phyloP scores from a whole-genome alignment of 768 basidiomycete genomes.

The Rhizopogon vulgaris region DNA sequence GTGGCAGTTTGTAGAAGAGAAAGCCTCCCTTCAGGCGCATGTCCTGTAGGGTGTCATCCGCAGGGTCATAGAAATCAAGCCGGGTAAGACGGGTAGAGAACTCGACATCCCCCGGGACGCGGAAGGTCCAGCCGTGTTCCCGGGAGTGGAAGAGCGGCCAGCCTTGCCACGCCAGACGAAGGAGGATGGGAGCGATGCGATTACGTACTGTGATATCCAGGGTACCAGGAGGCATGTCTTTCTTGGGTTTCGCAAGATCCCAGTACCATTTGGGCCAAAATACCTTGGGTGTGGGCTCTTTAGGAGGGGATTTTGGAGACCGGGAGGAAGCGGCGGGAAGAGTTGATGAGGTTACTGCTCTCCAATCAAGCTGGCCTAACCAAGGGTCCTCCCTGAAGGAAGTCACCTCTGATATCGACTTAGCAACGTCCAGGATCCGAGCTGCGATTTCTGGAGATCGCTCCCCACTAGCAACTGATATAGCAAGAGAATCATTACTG shows the following conservation, averaged over 20 bases:
- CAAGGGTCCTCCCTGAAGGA: slow-evolving; percentile 40
- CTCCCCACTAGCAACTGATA: slow-evolving; percentile 39
- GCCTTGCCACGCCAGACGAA: slow-evolving; percentile 82
- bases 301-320: slow-evolving; percentile 24
- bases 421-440: slow-evolving; percentile 37
- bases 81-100: slow-evolving; percentile 41
- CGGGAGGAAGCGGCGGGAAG: slow-evolving; percentile 1
- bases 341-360: slow-evolving; percentile 1
- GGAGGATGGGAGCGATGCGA: slow-evolving; percentile 75
- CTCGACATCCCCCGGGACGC: slow-evolving; percentile 48
- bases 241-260: slow-evolving; percentile 77
- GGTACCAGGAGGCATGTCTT: slow-evolving; percentile 57
- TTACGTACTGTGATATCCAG: slow-evolving; percentile 84
- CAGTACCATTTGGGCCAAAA: slow-evolving; percentile 98
- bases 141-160: slow-evolving; percentile 82
- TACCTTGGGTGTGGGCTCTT: slow-evolving; percentile 39
- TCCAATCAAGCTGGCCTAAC: slow-evolving; percentile 67
- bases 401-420: slow-evolving; percentile 22
- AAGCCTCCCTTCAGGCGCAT: slow-evolving; percentile 42
- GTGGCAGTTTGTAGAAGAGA: slow-evolving; percentile 87
- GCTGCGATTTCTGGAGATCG: slow-evolving; percentile 27
- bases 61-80: slow-evolving; percentile 55
- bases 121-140: slow-evolving; percentile 89
- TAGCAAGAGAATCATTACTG: slow-evolving; percentile 37
- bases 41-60: slow-evolving; percentile 54